Base-by-base conservation (phyloP, 345 rosid genomes). In the Syzygium jambos region DNA sequence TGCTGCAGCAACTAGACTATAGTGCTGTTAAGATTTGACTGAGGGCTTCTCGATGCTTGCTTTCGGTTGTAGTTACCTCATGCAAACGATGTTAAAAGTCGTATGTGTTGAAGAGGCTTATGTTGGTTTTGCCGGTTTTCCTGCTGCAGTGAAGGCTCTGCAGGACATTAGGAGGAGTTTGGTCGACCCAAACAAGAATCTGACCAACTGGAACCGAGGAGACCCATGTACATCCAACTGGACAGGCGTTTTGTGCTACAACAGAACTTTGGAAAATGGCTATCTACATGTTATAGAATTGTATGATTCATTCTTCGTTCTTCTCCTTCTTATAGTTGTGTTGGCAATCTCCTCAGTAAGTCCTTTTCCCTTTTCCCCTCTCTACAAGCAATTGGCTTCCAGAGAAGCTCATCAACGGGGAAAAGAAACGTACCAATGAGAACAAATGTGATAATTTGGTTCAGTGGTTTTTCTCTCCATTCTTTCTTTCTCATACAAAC, bases 171-270 rank as follows among this genome's bases (percentile, higher is more conserved):
- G n/a, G 92, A 89, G 46, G 21, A 92, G 91, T 88, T 92, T 98
- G 88, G 34, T 89, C 51, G 99, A 98, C 91, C 86, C 92, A n/a
- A 88, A 92, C 85, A 90, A 87, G 52, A 94, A 93, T 88, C 91
- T 98, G 91, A 93, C 89, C 80, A 94, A 94, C 87, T 98, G 99
- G 99, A 88, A 89, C 55, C 89, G 90, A 13, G 98, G 98, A 65
- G 99, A 98, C 85, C 99, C 99, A 0, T 98, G 99, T 88, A 89
- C 90, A 38, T 93, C 96, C 6, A 96, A 95, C 51, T 98, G 99
- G 99, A 98, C 98, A 15, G 99, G 99, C 51, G 95, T 98, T 89
- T 63, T 93, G 59, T 98, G 99, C 89, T 95, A 59, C 90, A 93
- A 94, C 88, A 34, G 41, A 51, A 77, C 94, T 83, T 84, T 86